Percentiles rank a stretch among this genome's conserved stretches.
phyloP scores from a whole-genome alignment of 352 stramenopile genomes.

The Blastocystis sp. region DNA sequence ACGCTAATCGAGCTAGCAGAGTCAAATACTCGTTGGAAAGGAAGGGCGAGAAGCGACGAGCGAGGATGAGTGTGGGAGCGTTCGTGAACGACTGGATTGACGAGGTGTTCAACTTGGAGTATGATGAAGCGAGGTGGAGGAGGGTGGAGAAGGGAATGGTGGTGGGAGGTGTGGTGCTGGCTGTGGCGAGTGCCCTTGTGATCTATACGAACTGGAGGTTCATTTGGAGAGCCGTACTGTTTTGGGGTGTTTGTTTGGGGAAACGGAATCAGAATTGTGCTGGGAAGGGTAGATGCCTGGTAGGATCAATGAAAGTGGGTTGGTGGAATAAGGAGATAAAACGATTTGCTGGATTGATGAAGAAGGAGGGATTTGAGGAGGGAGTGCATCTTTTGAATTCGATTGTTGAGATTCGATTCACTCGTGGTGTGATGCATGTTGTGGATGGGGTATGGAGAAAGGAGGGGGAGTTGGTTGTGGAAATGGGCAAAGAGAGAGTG shows the following conservation, averaged over 20 bases:
- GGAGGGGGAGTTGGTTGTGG: no score
- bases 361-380: conserved; percentile 57
- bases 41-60: conserved; percentile 74
- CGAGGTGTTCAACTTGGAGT: neutral
- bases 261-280: neutral
- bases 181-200: neutral
- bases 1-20: no score
- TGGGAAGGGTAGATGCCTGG: conserved; percentile 1
- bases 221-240: no score
- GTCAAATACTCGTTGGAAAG: no score
- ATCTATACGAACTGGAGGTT: neutral
- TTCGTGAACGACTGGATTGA: no score
- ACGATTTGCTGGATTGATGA: conserved; percentile 70
- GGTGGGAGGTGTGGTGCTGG: neutral
- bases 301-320: neutral
- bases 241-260: neutral
- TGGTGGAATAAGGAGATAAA: neutral
- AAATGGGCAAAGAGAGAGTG: no score
- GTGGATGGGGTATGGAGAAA: no score
- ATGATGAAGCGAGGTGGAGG: neutral
- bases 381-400: no score
- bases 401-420: no score
- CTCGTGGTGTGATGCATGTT: no score
- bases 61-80: neutral
- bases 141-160: neutral